These are phyloP conservation scores for Diaporthe citriasiana DNA, from an alignment of 2,329 filamentous ascomycete genomes.

Conservation along the genomic window DNA sequence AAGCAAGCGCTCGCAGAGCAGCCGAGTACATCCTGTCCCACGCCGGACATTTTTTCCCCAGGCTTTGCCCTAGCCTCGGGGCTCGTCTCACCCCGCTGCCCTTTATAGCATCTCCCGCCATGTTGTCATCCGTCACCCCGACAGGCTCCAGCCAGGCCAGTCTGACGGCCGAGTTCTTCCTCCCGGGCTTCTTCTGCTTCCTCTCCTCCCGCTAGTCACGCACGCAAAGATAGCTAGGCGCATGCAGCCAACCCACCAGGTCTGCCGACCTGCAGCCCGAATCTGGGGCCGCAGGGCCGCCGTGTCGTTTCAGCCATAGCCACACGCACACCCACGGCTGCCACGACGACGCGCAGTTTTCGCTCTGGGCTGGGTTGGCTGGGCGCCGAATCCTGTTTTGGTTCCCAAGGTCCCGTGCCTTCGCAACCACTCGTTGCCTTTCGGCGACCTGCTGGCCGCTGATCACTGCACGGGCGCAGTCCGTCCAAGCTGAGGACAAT, in stretches of 20 bases:
- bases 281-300: conserved; percentile 13
- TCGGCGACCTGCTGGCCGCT: conserved; percentile 3
- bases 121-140: conserved; percentile 3
- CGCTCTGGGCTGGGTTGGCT: neutral
- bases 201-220: conserved; percentile 3
- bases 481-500: conserved; percentile 9
- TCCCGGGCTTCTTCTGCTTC: conserved; percentile 12
- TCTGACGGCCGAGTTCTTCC: neutral
- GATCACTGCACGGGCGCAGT: conserved; percentile 22
- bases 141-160: conserved; percentile 7
- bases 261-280: conserved; percentile 25
- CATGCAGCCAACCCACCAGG: conserved; percentile 20
- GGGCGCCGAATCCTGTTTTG: conserved; percentile 23
- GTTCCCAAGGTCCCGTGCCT: neutral
- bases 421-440: conserved; percentile 23
- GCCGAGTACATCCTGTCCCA: neutral
- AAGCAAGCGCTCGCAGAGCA: neutral
- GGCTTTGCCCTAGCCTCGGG: conserved; percentile 16
- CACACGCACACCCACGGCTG: conserved; percentile 20
- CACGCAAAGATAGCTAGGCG: conserved; percentile 27
- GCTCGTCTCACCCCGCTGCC: conserved; percentile 13
- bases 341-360: conserved; percentile 13
- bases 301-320: conserved; percentile 32
- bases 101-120: conserved; percentile 29
- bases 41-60: conserved; percentile 1